Base-by-base conservation (phyloP, 192 early-diverging fungal genomes). In the Allomyces arbusculus region DNA sequence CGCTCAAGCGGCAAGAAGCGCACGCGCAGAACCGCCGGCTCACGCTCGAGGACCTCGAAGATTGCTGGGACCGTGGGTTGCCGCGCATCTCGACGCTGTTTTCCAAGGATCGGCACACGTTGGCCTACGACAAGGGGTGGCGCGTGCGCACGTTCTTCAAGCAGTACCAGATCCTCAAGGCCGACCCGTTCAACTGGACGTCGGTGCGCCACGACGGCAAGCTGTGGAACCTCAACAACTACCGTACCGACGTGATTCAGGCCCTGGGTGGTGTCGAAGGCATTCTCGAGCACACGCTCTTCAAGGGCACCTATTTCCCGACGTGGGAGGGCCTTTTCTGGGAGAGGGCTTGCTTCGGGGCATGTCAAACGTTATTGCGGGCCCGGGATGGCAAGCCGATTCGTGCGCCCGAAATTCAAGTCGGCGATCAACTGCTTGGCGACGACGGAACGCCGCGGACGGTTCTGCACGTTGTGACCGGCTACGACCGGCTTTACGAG, bases 111-210 rank as follows among this genome's bases (percentile, higher is more conserved):
- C 76, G 95, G n/a, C 93, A 96, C 70, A 99, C 95, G 10, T 79
- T 99, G 62, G 95, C 95, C 26, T 99, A 96, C 72, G 95, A 99
- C 73, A 96, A 95, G 81, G 95, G 95, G 55, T 99, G 95, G 95
- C 86, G 95, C 69, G 82, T 99, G 23, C 81, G 95, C 64, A 90
- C 91, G 23, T 92, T 94, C 69, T 96, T 91, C 74, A 99, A 99
- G 79, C 90, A 95, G 80, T 99, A 91, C 72, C 95, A 99, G 72
- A 76, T 95, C 20, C 71, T 95, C 45, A 93, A 93, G 74, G 89
- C 86, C 65, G 97, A 99, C 69, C 91, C 94, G 25, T 97, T 97
- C 82, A 89, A 80, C 77, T 99, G 94, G 94, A 98, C 95, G 1
- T 80, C 88, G 66, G 68, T 70, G n/a, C 72, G 73, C 55, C 90